Evolutionary conservation across 2,329 filamentous ascomycete genomes (phyloP).

Genomic region (Fusarium nelsonii): DNA sequence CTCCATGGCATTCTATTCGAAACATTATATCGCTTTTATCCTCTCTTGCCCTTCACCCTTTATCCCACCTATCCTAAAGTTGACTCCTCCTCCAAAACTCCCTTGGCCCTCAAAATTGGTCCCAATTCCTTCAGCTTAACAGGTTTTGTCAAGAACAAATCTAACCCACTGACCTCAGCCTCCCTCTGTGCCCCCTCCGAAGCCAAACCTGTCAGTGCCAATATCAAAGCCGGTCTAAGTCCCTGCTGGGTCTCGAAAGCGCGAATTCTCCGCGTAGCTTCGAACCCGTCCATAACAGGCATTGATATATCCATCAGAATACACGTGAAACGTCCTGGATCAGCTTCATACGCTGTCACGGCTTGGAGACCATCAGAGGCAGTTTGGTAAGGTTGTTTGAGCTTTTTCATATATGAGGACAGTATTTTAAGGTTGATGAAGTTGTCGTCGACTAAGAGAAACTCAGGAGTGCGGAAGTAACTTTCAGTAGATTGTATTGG

Average conservation of each 20-base stretch:
- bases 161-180: slow-evolving; percentile 65
- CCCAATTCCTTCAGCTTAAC: slow-evolving; percentile 59
- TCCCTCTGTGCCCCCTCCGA: slow-evolving; percentile 64
- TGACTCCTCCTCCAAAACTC: slow-evolving; percentile 33
- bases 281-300: slow-evolving; percentile 68
- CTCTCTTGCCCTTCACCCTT: neutral
- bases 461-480: slow-evolving; percentile 19
- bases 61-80: neutral
- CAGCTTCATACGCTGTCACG: slow-evolving; percentile 46
- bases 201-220: slow-evolving; percentile 66
- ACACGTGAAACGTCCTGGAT: slow-evolving; percentile 45
- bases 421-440: slow-evolving; percentile 55
- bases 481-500: slow-evolving; percentile 1
- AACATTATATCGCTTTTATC: neutral
- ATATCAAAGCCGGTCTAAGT: slow-evolving; percentile 59
- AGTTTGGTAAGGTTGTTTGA: slow-evolving; percentile 48
- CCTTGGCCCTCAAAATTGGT: slow-evolving; percentile 32
- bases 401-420: slow-evolving; percentile 53
- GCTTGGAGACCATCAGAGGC: slow-evolving; percentile 54
- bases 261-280: slow-evolving; percentile 63
- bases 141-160: slow-evolving; percentile 68
- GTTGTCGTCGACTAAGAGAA: slow-evolving; percentile 59
- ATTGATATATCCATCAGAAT: slow-evolving; percentile 66
- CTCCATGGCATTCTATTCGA: neutral
- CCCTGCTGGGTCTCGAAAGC: slow-evolving; percentile 60